Base-by-base conservation (phyloP, 495 filamentous ascomycete genomes). In the Evernia prunastri region DNA sequence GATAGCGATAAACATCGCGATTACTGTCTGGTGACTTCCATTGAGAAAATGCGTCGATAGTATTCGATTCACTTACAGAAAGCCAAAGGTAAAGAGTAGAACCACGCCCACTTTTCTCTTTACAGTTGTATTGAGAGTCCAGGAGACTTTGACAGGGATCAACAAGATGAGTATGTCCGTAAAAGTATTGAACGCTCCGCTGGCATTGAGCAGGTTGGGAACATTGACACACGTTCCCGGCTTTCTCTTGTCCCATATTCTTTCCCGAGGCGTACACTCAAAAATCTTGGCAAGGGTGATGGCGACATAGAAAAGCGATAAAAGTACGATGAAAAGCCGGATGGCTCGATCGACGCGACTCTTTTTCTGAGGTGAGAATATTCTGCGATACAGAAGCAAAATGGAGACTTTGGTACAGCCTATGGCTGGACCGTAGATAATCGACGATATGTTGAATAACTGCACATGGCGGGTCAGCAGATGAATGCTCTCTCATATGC, bases 381-480 rank as follows among this genome's bases (percentile, higher is more conserved):
- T 66, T 2, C 75, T 71, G 11, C 73, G 71, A 59, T 78, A 79
- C 7, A 78, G 64, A 20, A 73, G 70, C 4, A 80, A 68, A 13
- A 80, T 75, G 12, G 77, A 71, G 17, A 78, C 43, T 61, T 80
- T 79, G 1, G 77, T 75, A 59, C 71, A 68, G 51, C 71, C 69
- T 2, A 79, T 77, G 12, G 71, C 63, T 27, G 74, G 70, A 3
- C 70, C 74, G 56, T 80, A 80, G 1, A 68, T 40, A 23, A 80
- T 72, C 10, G 74, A 71, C 15, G 70, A 59, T 11, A 71, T 67
- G 51, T 78, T 76, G n/a, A 74, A 74, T 65, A 74, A 69, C 73
- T 67, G n/a, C 12, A n/a, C n/a, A 56, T 20, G 12, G 15, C 9
- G 20, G 4, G 20, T 53, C 20, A 67, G 42, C 35, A 18, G 35